phyloP scores from a whole-genome alignment of 1,139 yeast genomes.

The Kurtzmaniella natalensis region DNA sequence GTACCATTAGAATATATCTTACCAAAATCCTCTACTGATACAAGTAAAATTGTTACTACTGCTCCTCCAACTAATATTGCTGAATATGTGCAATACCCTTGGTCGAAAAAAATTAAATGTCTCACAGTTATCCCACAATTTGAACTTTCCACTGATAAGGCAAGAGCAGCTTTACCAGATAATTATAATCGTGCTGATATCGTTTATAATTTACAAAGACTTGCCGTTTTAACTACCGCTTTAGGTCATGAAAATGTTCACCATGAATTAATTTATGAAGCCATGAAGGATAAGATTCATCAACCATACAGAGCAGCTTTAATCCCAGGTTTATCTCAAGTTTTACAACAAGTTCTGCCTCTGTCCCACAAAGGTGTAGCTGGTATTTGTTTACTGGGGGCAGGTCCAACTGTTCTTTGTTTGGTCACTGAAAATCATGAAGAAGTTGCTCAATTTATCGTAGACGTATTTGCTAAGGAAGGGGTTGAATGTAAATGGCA shows the following conservation, averaged over 20 bases:
- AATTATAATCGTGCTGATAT: slow-evolving; percentile 78
- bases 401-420: slow-evolving; percentile 95
- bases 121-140: slow-evolving; percentile 89
- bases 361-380: slow-evolving; percentile 75
- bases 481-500: slow-evolving; percentile 77
- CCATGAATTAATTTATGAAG: slow-evolving; percentile 77
- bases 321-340: slow-evolving; percentile 86
- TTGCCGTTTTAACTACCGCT: slow-evolving; percentile 58
- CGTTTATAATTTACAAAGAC: slow-evolving; percentile 70
- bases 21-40: slow-evolving; percentile 71
- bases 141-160: slow-evolving; percentile 88
- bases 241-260: slow-evolving; percentile 80
- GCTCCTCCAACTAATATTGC: slow-evolving; percentile 83
- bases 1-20: slow-evolving; percentile 82
- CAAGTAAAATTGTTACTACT: slow-evolving; percentile 20
- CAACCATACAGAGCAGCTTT: slow-evolving; percentile 91
- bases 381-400: slow-evolving; percentile 95
- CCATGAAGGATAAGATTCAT: slow-evolving; percentile 95
- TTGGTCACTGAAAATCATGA: slow-evolving; percentile 88
- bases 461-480: slow-evolving; percentile 61
- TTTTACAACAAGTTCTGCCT: slow-evolving; percentile 79
- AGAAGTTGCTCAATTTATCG: slow-evolving; percentile 72
- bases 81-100: slow-evolving; percentile 80
- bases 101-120: slow-evolving; percentile 81
- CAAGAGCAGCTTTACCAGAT: slow-evolving; percentile 83